Percentiles rank a stretch among this genome's conserved stretches.
phyloP scores from a whole-genome alignment of 2,329 filamentous ascomycete species.

The Penicillium olsonii region DNA sequence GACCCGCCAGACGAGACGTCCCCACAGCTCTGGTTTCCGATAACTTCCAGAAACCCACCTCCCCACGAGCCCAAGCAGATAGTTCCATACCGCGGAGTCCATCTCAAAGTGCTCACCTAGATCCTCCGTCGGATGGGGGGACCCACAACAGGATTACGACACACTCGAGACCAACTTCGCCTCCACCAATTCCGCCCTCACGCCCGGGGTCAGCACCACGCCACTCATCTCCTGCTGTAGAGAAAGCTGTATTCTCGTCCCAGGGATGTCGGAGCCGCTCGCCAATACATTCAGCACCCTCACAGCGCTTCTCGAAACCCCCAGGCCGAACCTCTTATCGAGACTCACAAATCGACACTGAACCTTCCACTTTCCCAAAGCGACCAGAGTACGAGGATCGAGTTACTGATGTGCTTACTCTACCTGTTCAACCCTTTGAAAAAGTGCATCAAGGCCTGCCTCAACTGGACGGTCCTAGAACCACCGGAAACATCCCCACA shows the following conservation, averaged over 20 bases:
- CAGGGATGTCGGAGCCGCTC: constrained; percentile 34
- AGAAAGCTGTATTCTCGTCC: constrained; percentile 49
- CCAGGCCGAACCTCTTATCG: constrained; percentile 18
- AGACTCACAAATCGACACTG: constrained; percentile 15
- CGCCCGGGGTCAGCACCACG: constrained; percentile 61
- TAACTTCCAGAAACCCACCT: constrained; percentile 29
- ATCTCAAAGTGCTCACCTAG: constrained; percentile 51
- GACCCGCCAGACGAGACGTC: constrained; percentile 37
- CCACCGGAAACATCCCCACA: constrained; percentile 29
- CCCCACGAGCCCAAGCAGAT: constrained; percentile 30
- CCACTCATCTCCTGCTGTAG: constrained; percentile 62
- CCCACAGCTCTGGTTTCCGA: constrained; percentile 29
- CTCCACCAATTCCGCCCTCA: constrained; percentile 53
- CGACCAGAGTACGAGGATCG: background rate
- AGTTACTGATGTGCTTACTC: background rate
- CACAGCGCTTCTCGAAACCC: constrained; percentile 25
- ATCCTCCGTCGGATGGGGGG: constrained; percentile 52
- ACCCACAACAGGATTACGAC: constrained; percentile 31
- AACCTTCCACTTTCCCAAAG: background rate
- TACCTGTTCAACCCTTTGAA: background rate
- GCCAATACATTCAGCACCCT: constrained; percentile 24
- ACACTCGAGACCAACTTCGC: constrained; percentile 26
- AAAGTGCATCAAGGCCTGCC: constrained; percentile 16
- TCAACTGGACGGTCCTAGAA: constrained; percentile 19
- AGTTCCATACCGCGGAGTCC: constrained; percentile 56